Evolutionary conservation across 768 basidiomycete genomes (phyloP), one percentile per base, ranked within the genome.

Genomic region (Multifurca ochricompacta): DNA sequence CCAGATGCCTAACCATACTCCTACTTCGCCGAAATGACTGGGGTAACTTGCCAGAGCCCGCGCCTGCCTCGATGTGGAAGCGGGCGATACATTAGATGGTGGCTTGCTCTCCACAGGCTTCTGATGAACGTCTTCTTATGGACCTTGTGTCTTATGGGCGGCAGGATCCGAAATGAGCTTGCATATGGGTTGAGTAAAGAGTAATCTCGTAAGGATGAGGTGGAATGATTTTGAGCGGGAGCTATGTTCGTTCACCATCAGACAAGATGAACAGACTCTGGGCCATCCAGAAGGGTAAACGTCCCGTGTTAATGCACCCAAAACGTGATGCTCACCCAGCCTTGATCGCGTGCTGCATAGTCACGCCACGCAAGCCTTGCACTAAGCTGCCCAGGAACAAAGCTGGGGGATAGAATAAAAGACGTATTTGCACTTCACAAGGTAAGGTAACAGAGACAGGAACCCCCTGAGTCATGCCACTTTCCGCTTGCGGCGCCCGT

Each of bases 21-120:
- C 79, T 3, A 86, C 74, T 70, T 89, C 85, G 16, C 80, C 83
- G 32, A 85, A 75, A 63, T 87, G 87, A 68, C 85, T 87, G 52
- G n/a, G 41, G 13, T 5, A 35, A n/a, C n/a, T 27, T 10, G 34
- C 13, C 51, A 53, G n/a, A n/a, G 14, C 7, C 10, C 4, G 23
- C 6, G 13, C 32, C 32, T 27, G 19, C 9, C 21, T 32, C 19
- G 3, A 18, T 13, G 23, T 16, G 5, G 39, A 31, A n/a, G 39
- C 19, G 21, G 42, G 40, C 65, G 74, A 35, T 65, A 87, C 86
- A 88, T 89, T 19, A 87, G 87, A 61, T 88, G 87, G 23, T 87
- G 69, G 59, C 78, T 81, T 41, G 78, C 65, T 19, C 74, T 69
- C 85, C 86, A 91, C 16, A 87, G 67, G n/a, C n/a, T 90, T 89